Evolutionary conservation across 805 yeast species (phyloP), one percentile per base, ranked within the genome.

Genomic region (Middelhovenomyces tepae): DNA sequence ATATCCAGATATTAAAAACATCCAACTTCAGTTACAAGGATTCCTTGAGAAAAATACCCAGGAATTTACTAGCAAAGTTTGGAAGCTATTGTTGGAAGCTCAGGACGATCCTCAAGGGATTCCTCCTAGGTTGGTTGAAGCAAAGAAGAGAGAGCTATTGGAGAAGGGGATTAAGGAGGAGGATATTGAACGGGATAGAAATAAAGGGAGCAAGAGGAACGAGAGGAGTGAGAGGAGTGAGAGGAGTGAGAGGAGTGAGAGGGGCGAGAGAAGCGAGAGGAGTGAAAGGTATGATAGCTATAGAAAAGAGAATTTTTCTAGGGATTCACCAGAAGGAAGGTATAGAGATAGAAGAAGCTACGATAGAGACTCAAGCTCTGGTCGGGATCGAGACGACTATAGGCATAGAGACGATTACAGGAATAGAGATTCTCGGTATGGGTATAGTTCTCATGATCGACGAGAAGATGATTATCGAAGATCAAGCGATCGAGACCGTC

Each of bases 91-190:
- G 28, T 36, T 65, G 3, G 53, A 57, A 22, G 74, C 72, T 2
- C 71, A 68, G 39, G 45, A 53, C 1, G 66, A 64, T 35, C 43
- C 47, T 6, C 63, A 64, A 38, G 77, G 76, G 5, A 57, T 71
- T 8, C 74, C 75, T 0, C 38, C 36, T 14, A 50, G 53, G 32
- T 34, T 66, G 16, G 32, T 58, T 2, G 48, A 47, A 29, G 31
- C 45, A 34, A 35, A 53, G 32, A 41, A 40, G 45, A 37, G n/a
- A n/a, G n/a, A n/a, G n/a, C n/a, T n/a, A n/a, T n/a, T n/a, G n/a
- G n/a, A n/a, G n/a, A n/a, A n/a, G n/a, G n/a, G n/a, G n/a, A n/a
- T n/a, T n/a, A n/a, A 30, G 23, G 42, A 54, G 17, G 10, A 37
- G 16, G 42, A 33, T 34, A 13, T n/a, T 8, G 32, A 28, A 28